Conservation (phyloP, 2,329 filamentous ascomycete genomes). For the Talaromyces pinophilus region DNA sequence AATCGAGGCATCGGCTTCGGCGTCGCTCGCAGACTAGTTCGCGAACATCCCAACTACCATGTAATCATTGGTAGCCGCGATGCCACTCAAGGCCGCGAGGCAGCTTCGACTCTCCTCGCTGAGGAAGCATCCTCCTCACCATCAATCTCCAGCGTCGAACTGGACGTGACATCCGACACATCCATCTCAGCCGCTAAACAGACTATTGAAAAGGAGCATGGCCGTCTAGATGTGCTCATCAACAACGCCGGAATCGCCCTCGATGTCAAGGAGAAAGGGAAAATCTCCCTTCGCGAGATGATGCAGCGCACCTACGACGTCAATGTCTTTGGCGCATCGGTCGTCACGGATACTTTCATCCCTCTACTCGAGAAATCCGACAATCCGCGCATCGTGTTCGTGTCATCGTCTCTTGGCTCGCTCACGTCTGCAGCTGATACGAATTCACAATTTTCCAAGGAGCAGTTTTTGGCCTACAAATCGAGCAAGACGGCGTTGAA, state of each 20-base stretch:
- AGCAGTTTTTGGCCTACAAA: constrained; percentile 35
- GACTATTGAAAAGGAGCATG: neutral
- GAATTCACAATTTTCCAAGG: constrained; percentile 23
- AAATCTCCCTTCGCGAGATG: constrained; percentile 22
- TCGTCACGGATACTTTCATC: constrained; percentile 31
- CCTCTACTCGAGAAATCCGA: constrained; percentile 31
- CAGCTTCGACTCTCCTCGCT: constrained; percentile 4
- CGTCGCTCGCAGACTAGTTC: constrained; percentile 1
- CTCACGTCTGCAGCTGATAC: constrained; percentile 27
- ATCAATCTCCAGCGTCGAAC: neutral
- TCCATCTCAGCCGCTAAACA: constrained; percentile 14
- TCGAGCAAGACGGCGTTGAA: constrained; percentile 50
- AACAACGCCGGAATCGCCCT: constrained; percentile 20
- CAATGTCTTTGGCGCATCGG: constrained; percentile 35
- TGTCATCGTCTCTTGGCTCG: constrained; percentile 31
- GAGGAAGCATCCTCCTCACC: neutral
- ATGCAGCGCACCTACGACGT: constrained; percentile 28
- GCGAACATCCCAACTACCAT: constrained; percentile 13
- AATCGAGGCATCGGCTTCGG: constrained; percentile 17
- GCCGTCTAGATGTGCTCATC: constrained; percentile 20
- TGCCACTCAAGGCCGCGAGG: constrained; percentile 4
- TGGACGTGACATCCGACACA: constrained; percentile 19
- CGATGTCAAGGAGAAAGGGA: constrained; percentile 10
- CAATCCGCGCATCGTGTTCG: constrained; percentile 31
- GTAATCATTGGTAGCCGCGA: constrained; percentile 20